Base-by-base conservation (phyloP, 176 grass and related monocot species). In the Zizania latifolia region DNA sequence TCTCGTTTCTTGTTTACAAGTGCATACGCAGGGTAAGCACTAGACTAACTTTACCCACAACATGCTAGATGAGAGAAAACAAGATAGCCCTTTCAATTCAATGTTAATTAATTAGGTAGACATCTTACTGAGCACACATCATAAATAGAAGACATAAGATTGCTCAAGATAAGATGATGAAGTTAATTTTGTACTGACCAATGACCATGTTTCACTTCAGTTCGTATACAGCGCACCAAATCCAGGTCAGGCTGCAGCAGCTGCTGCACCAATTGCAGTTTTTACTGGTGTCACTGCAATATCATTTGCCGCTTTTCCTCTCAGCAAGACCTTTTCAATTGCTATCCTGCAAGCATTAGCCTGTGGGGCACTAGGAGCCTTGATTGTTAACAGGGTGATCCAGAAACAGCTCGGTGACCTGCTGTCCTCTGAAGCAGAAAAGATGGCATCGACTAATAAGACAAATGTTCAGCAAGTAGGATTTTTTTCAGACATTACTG, bases 141-240 rank as follows among this genome's bases (percentile, higher is more conserved):
- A 62, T 70, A 83, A 62, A 55, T 19, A 69, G 2, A 69, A 30
- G 15, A 29, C 39, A 82, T 58, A 39, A 14, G 16, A 68, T 11
- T 86, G 58, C 46, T 36, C 10, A 16, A 50, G 22, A 65, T 2
- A 64, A 72, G 14, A 65, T 13, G 10, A 71, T 28, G 17, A 72
- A 19, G 15, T 27, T 69, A 32, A 21, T 23, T 37, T 71, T 30
- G 2, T 56, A 65, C 68, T 89, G 10, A 78, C 75, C 70, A 65
- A 62, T 89, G 10, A 78, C 75, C 70, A 26, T 59, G 55, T 76
- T 82, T 67, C 28, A 79, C 67, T 90, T 68, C 79, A 99, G 95
- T 99, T 99, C 27, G 95, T 99, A 64, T 99, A 99, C 75, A 92
- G 89, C 19, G 95, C 95, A 33, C 92, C 89, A 37, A 99, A 99